Evolutionary conservation across 345 rosid genomes (phyloP).

Genomic region (Aquilaria yunnanensis): DNA sequence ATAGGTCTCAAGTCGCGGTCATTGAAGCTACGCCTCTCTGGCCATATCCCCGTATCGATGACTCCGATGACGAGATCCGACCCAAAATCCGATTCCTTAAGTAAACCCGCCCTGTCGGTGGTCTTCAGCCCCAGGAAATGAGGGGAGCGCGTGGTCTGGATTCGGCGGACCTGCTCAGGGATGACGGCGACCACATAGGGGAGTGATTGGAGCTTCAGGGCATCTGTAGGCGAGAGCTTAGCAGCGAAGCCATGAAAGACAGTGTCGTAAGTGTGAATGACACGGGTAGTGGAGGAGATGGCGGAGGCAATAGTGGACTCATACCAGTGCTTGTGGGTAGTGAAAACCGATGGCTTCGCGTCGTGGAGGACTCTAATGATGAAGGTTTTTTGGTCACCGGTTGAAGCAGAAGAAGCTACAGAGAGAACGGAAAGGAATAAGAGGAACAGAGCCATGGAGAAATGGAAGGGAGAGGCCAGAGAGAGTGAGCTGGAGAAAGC

Average conservation of each 20-base stretch:
- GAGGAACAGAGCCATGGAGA: slow-evolving; percentile 21
- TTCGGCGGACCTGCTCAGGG: slow-evolving; percentile 65
- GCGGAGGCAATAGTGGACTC: slow-evolving; percentile 40
- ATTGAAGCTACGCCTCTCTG: slow-evolving; percentile 77
- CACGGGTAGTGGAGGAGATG: slow-evolving; percentile 22
- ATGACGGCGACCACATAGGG: slow-evolving; percentile 60
- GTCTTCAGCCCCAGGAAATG: slow-evolving; percentile 72
- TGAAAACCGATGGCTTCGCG: slow-evolving; percentile 81
- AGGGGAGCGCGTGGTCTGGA: slow-evolving; percentile 91
- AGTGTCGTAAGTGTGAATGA: slow-evolving; percentile 81
- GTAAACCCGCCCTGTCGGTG: slow-evolving; percentile 62
- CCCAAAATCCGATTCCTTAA: slow-evolving; percentile 83
- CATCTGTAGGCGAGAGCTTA: slow-evolving; percentile 42
- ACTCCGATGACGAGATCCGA: slow-evolving; percentile 93
- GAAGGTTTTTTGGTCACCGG: slow-evolving; percentile 32
- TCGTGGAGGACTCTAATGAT: slow-evolving; percentile 46
- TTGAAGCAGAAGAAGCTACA: slow-evolving; percentile 27
- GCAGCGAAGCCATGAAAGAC: slow-evolving; percentile 97
- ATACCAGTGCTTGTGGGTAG: slow-evolving; percentile 89
- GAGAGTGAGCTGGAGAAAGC: slow-evolving; percentile 13
- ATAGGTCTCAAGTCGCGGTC: slow-evolving; percentile 71
- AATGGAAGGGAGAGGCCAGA: not conserved
- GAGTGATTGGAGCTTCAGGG: slow-evolving; percentile 30
- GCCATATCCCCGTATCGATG: slow-evolving; percentile 93
- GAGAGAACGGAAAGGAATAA: slow-evolving; percentile 17